These are phyloP conservation scores for Trifolium dubium DNA, from an alignment of 306 rosid genomes.

Conservation along the genomic window DNA sequence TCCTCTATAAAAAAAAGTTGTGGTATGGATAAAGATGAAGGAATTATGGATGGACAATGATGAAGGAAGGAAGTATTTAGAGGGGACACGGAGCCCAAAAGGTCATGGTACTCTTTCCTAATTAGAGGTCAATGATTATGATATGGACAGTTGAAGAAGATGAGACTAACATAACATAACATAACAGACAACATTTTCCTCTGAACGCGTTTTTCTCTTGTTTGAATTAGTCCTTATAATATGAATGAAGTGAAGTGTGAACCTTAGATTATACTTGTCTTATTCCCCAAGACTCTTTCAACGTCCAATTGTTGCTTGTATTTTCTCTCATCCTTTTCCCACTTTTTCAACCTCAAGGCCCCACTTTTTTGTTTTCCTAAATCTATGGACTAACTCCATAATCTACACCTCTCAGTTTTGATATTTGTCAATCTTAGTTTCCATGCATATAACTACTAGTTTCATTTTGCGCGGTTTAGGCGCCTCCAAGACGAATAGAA, in stretches of 20 bases:
- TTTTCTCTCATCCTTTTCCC: background rate
- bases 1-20: too few species aligned
- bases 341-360: constrained; percentile 15
- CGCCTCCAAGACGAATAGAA: background rate
- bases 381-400: constrained; percentile 26
- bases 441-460: constrained; percentile 8
- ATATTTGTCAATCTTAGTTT: constrained; percentile 18
- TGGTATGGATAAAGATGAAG: too few species aligned
- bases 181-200: background rate
- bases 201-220: constrained; percentile 40
- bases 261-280: constrained; percentile 9
- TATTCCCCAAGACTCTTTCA: constrained; percentile 12
- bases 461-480: constrained; percentile 19
- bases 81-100: background rate
- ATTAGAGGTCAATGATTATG: constrained; percentile 17
- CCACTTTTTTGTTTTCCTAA: background rate
- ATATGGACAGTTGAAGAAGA: constrained; percentile 8
- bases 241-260: constrained; percentile 41
- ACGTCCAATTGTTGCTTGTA: background rate
- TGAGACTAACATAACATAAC: background rate
- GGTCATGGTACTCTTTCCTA: background rate
- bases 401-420: background rate
- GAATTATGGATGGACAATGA: too few species aligned
- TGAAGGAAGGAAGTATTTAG: too few species aligned
- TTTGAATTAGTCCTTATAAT: constrained; percentile 1